A percentile compares a stretch with the other conserved stretches of the same genome.
These are phyloP conservation scores for Xylaria sp. DNA, from an alignment of 2,329 filamentous ascomycete species.

Conservation along the genomic window DNA sequence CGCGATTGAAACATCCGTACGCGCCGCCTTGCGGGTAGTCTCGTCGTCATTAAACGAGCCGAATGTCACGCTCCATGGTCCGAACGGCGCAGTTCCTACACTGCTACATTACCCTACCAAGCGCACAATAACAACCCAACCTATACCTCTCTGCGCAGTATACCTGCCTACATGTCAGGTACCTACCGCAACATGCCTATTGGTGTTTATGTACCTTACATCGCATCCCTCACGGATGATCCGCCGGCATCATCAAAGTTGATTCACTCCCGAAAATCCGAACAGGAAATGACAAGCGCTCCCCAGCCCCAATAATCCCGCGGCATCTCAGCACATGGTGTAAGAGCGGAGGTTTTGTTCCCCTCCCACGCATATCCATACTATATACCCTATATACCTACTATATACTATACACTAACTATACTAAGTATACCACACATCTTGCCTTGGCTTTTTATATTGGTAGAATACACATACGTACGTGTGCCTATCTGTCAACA, in stretches of 20 bases:
- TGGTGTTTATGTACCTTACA: too few relatives aligned
- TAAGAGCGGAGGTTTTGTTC: slow-evolving; percentile 27
- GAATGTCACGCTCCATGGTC: slow-evolving; percentile 31
- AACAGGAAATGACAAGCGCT: slow-evolving; percentile 30
- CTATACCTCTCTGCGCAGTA: too few relatives aligned
- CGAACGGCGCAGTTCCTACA: slow-evolving; percentile 8
- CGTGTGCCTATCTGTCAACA: background rate
- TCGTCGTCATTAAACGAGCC: slow-evolving; percentile 28
- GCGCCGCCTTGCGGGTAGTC: slow-evolving; percentile 24
- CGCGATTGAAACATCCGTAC: slow-evolving; percentile 27
- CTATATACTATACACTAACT: too few relatives aligned
- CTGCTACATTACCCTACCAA: background rate
- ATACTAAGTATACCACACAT: too few relatives aligned
- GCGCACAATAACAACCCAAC: slow-evolving; percentile 6
- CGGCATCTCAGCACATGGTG: slow-evolving; percentile 16
- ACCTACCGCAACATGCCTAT: background rate
- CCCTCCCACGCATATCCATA: too few relatives aligned
- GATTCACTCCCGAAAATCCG: slow-evolving; percentile 27
- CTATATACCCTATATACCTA: too few relatives aligned
- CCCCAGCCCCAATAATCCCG: slow-evolving; percentile 4
- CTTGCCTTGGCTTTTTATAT: slow-evolving; percentile 3
- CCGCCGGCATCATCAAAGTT: slow-evolving; percentile 4
- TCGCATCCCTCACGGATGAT: slow-evolving; percentile 9
- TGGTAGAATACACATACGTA: background rate
- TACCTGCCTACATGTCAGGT: background rate